Base-by-base conservation (phyloP, 805 yeast species). In the Yamadazyma sp. region DNA sequence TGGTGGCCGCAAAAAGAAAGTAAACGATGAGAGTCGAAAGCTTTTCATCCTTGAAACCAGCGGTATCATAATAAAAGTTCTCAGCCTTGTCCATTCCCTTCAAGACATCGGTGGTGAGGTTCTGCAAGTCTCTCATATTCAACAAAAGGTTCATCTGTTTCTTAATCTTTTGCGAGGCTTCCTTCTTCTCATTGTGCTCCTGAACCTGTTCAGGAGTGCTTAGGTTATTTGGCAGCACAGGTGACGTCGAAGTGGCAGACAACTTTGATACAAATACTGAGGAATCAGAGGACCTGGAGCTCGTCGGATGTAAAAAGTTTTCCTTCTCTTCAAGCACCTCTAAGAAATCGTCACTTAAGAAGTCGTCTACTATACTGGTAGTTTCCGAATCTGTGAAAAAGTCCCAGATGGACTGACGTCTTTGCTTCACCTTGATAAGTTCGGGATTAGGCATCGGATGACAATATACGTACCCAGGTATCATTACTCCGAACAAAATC, bases 111-210 rank as follows among this genome's bases (percentile, higher is more conserved):
- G 82, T 65, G 12, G 86, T 75, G 23, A 78, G 58, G 44, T 78
- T 77, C 55, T 87, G 95, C 18, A 85, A 64, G 52, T 85, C 91
- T 40, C 85, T 70, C 80, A 86, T 70, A 48, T 82, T 85, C 41
- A 80, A 70, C 42, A 76, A 46, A 21, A 76, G 52, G n/a, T 67
- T 62, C 45, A 71, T 55, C 44, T 72, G 71, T 3, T 57, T 48
- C 45, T 61, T 62, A 14, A 59, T 49, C 26, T 41, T 42, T 33
- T 48, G 47, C 11, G 38, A 25, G 24, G 41, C 46, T 14, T 46
- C 54, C 34, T 44, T 53, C 41, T 45, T 42, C 16, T 38, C 48
- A 16, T 32, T 15, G 14, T 38, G 35, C 9, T 29, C 41, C 14
- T 44, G 42, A 7, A 35, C 32, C 19, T 43, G 44, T 32, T 43